phyloP scores from a whole-genome alignment of 1,284 basidiomycete genomes.

The Trichosporon sp. region DNA sequence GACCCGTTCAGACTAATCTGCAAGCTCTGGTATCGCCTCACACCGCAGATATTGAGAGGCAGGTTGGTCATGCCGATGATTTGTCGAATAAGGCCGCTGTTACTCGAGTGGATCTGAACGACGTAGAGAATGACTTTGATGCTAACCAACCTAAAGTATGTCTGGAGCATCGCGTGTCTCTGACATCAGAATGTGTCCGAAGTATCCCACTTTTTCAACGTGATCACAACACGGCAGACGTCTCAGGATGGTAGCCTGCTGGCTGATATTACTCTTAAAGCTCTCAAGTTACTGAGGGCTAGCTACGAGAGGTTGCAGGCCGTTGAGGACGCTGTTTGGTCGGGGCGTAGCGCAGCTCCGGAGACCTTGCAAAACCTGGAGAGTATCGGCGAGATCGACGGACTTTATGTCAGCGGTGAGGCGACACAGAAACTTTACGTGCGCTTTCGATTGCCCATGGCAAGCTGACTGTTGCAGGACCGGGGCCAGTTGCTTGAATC shows the following conservation, averaged over 20 bases:
- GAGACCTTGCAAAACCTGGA: constrained; percentile 34
- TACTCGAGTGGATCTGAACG: background rate
- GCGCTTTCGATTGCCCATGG: background rate
- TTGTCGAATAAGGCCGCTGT: background rate
- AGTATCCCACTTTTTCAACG: background rate
- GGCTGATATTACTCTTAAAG: background rate
- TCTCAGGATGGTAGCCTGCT: background rate
- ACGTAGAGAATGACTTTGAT: background rate
- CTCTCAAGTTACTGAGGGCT: constrained; percentile 29
- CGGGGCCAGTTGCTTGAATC: background rate
- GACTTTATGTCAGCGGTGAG: background rate
- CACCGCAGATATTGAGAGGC: background rate
- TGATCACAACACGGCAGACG: background rate
- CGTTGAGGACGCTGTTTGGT: constrained; percentile 45
- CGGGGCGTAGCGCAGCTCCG: constrained; percentile 38
- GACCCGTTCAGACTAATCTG: background rate
- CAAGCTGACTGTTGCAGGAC: background rate
- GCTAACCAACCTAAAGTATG: constrained; percentile 1
- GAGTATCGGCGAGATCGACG: background rate
- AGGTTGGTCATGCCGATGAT: background rate
- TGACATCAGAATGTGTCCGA: background rate
- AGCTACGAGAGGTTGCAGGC: constrained; percentile 29
- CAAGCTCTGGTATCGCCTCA: background rate
- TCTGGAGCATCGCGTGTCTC: background rate
- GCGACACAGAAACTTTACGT: background rate